Evolutionary conservation across 2,329 filamentous ascomycete genomes (phyloP).

Genomic region (Beauveria sp.): DNA sequence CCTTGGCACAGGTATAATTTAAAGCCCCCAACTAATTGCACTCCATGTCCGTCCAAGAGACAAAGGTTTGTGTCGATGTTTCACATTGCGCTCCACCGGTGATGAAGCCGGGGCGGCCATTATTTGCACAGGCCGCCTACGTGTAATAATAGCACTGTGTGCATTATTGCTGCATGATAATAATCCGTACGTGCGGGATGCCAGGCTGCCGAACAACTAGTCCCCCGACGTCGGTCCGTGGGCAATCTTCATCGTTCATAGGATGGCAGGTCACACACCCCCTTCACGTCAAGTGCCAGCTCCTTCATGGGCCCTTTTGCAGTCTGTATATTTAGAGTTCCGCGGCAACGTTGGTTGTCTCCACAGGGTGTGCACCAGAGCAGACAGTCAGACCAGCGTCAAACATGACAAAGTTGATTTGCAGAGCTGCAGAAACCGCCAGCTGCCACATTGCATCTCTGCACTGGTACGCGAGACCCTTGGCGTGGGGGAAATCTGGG

Average conservation of each 20-base stretch:
- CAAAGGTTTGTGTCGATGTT: conserved; percentile 1
- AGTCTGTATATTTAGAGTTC: neutral
- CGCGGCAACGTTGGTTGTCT: neutral
- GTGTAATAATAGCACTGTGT: neutral
- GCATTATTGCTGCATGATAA: neutral
- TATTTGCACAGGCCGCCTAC: neutral
- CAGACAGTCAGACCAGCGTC: too few relatives aligned
- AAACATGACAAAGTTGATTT: too few relatives aligned
- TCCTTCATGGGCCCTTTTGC: neutral
- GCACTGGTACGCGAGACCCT: neutral
- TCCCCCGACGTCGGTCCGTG: neutral
- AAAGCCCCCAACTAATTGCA: too few relatives aligned
- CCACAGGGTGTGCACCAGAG: neutral
- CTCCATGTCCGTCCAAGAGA: neutral
- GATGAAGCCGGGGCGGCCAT: neutral
- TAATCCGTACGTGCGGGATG: neutral
- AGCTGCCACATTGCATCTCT: neutral
- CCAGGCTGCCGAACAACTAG: neutral
- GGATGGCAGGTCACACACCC: neutral
- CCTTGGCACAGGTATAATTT: neutral
- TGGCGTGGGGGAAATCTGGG: neutral
- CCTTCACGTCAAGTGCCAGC: neutral
- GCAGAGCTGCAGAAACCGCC: neutral
- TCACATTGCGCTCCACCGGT: neutral
- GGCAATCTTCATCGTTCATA: neutral